phyloP scores from a whole-genome alignment of 23 red algal genomes.

The Gracilaria gracilis region DNA sequence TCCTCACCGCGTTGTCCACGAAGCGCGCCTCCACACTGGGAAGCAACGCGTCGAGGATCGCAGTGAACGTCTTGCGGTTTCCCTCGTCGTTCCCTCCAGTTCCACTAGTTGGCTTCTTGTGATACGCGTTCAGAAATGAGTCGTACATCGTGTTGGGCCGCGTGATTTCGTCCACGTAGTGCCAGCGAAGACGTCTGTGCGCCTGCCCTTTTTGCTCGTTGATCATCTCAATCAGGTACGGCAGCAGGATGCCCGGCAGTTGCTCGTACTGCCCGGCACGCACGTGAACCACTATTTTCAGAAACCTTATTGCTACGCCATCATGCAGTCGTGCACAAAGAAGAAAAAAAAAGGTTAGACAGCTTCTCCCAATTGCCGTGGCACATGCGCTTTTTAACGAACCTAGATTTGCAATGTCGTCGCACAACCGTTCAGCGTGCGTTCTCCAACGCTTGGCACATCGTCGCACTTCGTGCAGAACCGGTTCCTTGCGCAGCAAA shows the following conservation, averaged over 20 bases:
- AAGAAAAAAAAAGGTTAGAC: not conserved
- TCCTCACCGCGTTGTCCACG: slow-evolving; percentile 37
- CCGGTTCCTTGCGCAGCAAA: too few species aligned
- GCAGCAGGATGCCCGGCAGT: not conserved
- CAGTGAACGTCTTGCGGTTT: slow-evolving; percentile 7
- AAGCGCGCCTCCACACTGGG: slow-evolving; percentile 33
- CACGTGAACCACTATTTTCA: slow-evolving; percentile 3
- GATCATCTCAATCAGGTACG: slow-evolving; percentile 23
- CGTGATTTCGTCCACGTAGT: slow-evolving; percentile 31
- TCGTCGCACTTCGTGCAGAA: slow-evolving; percentile 19
- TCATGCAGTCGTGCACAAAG: too few species aligned
- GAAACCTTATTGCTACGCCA: slow-evolving; percentile 4
- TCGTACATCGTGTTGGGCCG: slow-evolving; percentile 29
- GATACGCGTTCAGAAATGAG: not conserved
- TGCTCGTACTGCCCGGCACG: slow-evolving; percentile 13
- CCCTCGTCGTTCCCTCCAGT: slow-evolving; percentile 9
- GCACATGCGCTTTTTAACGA: not conserved
- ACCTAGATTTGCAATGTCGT: slow-evolving; percentile 39
- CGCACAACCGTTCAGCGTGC: slow-evolving; percentile 8
- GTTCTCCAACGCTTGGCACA: slow-evolving; percentile 11
- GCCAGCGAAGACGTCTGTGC: slow-evolving; percentile 4
- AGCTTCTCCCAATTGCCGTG: too few species aligned
- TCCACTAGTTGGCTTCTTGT: not conserved
- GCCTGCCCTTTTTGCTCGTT: slow-evolving; percentile 18
- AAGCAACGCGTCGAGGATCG: not conserved